Evolutionary conservation across 768 basidiomycete species (phyloP).

Genomic region (Pholiota conissans): DNA sequence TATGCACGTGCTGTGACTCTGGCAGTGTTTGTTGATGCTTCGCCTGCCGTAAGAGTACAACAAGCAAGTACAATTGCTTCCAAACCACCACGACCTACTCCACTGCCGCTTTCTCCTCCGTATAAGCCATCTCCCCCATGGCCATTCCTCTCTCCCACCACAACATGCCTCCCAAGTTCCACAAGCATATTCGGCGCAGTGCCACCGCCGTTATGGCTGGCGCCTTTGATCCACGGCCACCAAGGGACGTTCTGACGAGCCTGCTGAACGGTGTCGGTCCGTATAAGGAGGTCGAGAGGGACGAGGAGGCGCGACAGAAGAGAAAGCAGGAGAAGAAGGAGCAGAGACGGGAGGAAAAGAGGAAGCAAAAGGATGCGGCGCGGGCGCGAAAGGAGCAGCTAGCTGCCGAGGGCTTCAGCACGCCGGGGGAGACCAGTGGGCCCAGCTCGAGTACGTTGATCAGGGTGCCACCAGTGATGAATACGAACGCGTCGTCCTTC

Average conservation of each 20-base stretch:
- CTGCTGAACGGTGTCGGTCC: slow-evolving; percentile 73
- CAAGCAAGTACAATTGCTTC: slow-evolving; percentile 48
- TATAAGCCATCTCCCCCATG: slow-evolving; percentile 32
- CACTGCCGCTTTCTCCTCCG: slow-evolving; percentile 40
- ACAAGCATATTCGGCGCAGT: slow-evolving; percentile 53
- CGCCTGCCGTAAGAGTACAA: slow-evolving; percentile 50
- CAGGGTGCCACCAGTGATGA: slow-evolving; percentile 24
- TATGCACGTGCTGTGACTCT: slow-evolving; percentile 43
- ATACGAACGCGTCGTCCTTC: slow-evolving; percentile 47
- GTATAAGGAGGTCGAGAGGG: slow-evolving; percentile 62
- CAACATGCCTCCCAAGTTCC: slow-evolving; percentile 29
- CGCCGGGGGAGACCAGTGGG: slow-evolving; percentile 25
- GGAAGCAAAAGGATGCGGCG: slow-evolving; percentile 30
- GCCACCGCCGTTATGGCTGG: slow-evolving; percentile 80
- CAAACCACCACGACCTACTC: slow-evolving; percentile 55
- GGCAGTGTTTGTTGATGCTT: slow-evolving; percentile 52
- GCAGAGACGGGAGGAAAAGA: slow-evolving; percentile 51
- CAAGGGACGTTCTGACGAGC: slow-evolving; percentile 78
- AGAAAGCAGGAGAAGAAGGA: slow-evolving; percentile 57
- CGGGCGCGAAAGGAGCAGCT: slow-evolving; percentile 32
- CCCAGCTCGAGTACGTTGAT: slow-evolving; percentile 29
- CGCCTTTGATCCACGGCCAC: slow-evolving; percentile 64
- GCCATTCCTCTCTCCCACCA: slow-evolving; percentile 21
- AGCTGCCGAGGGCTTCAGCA: slow-evolving; percentile 26
- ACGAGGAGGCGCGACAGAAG: slow-evolving; percentile 54